Conservation (phyloP, 2,329 filamentous ascomycete species). For the Albifimbria verrucaria region DNA sequence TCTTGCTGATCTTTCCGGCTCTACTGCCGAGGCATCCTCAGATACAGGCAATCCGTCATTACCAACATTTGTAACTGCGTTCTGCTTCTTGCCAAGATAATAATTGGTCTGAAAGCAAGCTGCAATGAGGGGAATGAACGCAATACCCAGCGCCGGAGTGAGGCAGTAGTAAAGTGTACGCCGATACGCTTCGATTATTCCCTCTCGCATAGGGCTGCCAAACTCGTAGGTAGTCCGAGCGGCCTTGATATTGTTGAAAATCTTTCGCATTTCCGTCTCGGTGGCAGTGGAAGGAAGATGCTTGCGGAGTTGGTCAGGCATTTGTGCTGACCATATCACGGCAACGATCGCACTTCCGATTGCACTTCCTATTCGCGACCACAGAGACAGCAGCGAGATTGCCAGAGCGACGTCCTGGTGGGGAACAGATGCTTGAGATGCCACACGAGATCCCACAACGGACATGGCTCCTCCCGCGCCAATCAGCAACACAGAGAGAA, state of each 20-base stretch:
- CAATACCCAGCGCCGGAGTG: constrained; percentile 23
- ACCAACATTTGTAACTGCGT: constrained; percentile 24
- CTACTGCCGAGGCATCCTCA: too few species aligned
- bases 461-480: too few species aligned
- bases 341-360: constrained; percentile 35
- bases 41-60: too few species aligned
- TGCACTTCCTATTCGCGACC: constrained; percentile 34
- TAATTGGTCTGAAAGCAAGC: constrained; percentile 39
- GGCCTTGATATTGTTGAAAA: constrained; percentile 32
- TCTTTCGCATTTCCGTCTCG: constrained; percentile 16
- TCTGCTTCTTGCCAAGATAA: constrained; percentile 31
- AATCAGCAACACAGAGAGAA: background rate
- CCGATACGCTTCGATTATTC: constrained; percentile 33
- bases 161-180: constrained; percentile 32
- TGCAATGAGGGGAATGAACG: constrained; percentile 28
- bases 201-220: constrained; percentile 30
- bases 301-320: constrained; percentile 26
- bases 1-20: too few species aligned
- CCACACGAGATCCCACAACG: constrained; percentile 37
- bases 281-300: constrained; percentile 23
- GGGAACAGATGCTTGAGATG: constrained; percentile 36
- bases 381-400: constrained; percentile 35
- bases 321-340: constrained; percentile 36
- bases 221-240: constrained; percentile 29
- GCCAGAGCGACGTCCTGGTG: constrained; percentile 37